Evolutionary conservation across 2,329 filamentous ascomycete genomes (phyloP).

Genomic region (Clarireedia homoeocarpa): DNA sequence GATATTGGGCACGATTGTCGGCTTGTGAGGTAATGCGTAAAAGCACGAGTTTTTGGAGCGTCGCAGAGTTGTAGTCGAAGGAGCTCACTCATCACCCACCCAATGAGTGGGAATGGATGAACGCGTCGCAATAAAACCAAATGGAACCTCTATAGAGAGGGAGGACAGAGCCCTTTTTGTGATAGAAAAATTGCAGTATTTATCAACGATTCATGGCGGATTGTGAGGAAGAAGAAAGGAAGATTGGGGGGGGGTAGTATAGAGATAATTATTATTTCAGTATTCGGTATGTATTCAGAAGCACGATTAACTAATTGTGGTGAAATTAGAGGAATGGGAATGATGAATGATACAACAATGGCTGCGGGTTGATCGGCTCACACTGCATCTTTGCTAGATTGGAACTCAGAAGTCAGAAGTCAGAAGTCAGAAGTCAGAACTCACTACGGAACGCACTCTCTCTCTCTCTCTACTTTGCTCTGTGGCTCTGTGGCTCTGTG

Average conservation of each 20-base stretch:
- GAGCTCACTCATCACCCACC: not conserved
- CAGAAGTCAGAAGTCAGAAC: too few species aligned
- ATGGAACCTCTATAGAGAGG: constrained; percentile 20
- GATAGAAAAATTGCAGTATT: constrained; percentile 11
- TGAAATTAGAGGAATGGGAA: too few species aligned
- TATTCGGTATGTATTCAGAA: too few species aligned
- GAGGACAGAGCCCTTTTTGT: constrained; percentile 19
- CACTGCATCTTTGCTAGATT: too few species aligned
- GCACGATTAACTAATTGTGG: too few species aligned
- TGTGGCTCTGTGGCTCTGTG: too few species aligned
- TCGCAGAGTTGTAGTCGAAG: constrained; percentile 6
- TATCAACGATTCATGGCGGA: constrained; percentile 27
- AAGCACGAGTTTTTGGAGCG: not conserved
- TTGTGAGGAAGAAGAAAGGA: not conserved
- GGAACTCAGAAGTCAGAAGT: too few species aligned
- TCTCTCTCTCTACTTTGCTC: too few species aligned
- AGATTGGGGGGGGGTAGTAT: not conserved
- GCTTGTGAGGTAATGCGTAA: constrained; percentile 1
- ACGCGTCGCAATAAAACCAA: constrained; percentile 22
- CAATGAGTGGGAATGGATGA: not conserved
- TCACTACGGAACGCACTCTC: too few species aligned
- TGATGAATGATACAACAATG: too few species aligned
- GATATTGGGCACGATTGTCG: constrained; percentile 7
- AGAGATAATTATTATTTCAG: not conserved
- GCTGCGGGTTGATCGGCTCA: too few species aligned